Evolutionary conservation across 2,329 filamentous ascomycete species (phyloP), one percentile per base, ranked within the genome.

Genomic region (Colletotrichum neosansevieriae): DNA sequence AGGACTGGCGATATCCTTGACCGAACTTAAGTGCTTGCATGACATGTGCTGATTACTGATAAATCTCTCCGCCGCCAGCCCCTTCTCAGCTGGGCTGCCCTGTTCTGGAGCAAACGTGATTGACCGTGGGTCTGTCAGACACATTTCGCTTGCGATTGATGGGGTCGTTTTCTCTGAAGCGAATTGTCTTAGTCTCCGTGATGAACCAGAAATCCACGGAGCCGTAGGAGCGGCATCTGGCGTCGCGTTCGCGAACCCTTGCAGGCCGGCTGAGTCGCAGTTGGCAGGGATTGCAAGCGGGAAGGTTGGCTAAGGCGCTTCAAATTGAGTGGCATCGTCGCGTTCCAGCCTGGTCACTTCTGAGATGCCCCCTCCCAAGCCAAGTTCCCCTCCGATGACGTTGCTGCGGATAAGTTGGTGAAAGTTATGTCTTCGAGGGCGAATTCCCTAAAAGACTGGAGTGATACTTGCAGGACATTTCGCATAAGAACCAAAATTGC

Each of bases 21-120:
- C 13, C 0, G 15, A 11, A 21, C 13, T 51, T 24, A 36, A 63
- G 42, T 67, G 63, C 50, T 63, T 57, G 63, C 50, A 51, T 17
- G 53, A 57, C 13, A 21, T 29, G 45, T 11, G 4, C 12, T 24
- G 36, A 9, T 4, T 29, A 2, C 7, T 29, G 29, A 9, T 29
- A 9, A 29, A 29, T 7, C 9, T 29, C 36, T 38, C 36, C 36
- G 36, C 36, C 3, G 12, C 34, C 10, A 38, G 34, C 9, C 34
- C 34, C 34, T 38, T 6, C 34, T 38, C 34, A 38, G 34, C 34
- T 38, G 13, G 36, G 10, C 12, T 12, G 36, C 11, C 36, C 2
- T 15, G 36, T 15, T 38, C 29, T 9, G 7, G 6, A 9, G 29
- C 7, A 29, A 29, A 29, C 6, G 24, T 24, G 29, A 29, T 2